phyloP scores from a whole-genome alignment of 768 basidiomycete species.

The Pisolithus microcarpus region DNA sequence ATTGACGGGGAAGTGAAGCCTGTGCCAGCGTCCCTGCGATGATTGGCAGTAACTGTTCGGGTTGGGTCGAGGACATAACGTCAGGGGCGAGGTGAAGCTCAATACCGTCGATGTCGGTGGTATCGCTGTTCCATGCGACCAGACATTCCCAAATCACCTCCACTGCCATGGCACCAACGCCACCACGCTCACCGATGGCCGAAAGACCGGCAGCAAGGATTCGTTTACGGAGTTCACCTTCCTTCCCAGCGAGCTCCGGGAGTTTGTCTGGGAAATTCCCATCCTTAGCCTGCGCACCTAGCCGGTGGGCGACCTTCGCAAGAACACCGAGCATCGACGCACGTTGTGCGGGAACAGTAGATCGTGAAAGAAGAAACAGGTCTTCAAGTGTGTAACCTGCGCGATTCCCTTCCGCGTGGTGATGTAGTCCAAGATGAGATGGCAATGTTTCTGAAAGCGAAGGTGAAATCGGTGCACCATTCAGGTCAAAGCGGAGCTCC shows the following conservation, averaged over 20 bases:
- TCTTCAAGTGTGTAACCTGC: conserved; percentile 91
- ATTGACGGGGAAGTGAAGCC: conserved; percentile 40
- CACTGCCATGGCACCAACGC: conserved; percentile 58
- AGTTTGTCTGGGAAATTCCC: neutral
- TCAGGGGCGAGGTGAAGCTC: conserved; percentile 31
- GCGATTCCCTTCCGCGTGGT: conserved; percentile 68
- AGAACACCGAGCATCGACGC: conserved; percentile 47
- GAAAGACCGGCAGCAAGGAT: conserved; percentile 62
- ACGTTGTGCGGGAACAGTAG: conserved; percentile 57
- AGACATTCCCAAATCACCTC: conserved; percentile 71
- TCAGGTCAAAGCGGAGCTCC: conserved; percentile 66
- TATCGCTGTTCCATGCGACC: conserved; percentile 50
- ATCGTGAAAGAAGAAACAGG: conserved; percentile 69
- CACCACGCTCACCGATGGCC: conserved; percentile 58
- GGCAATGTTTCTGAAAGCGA: conserved; percentile 54
- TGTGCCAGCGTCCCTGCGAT: conserved; percentile 34
- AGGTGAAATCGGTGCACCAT: conserved; percentile 59
- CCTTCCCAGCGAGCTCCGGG: conserved; percentile 23
- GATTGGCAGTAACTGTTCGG: conserved; percentile 44
- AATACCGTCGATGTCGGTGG: conserved; percentile 31
- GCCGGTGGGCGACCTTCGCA: conserved; percentile 43
- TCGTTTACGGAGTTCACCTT: conserved; percentile 45
- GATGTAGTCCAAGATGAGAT: conserved; percentile 83
- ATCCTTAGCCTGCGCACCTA: conserved; percentile 14
- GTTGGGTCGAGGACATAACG: neutral